phyloP scores from a whole-genome alignment of 2,329 filamentous ascomycete species.

The Beauveria brongniartii region DNA sequence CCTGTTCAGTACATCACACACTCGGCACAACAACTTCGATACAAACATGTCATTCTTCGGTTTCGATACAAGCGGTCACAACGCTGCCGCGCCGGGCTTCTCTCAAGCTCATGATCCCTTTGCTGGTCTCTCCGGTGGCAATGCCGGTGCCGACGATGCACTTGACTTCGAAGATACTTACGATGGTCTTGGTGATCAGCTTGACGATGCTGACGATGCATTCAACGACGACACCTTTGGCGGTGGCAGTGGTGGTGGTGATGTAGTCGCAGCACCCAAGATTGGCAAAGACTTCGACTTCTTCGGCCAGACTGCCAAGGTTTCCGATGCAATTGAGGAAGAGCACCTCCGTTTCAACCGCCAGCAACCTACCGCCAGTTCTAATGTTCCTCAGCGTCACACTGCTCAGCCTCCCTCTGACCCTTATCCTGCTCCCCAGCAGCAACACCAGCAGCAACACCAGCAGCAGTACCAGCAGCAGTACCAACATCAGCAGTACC shows the following conservation, averaged over 20 bases:
- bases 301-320: slow-evolving; percentile 83
- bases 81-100: slow-evolving; percentile 67
- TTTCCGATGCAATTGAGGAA: slow-evolving; percentile 78
- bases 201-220: slow-evolving; percentile 85
- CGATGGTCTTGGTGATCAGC: slow-evolving; percentile 82
- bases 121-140: slow-evolving; percentile 61
- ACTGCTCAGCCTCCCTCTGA: slow-evolving; percentile 25
- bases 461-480: slow-evolving; percentile 19
- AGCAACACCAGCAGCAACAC: slow-evolving; percentile 20
- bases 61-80: slow-evolving; percentile 63
- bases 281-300: slow-evolving; percentile 96
- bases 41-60: slow-evolving; percentile 82
- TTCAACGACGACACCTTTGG: slow-evolving; percentile 95
- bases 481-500: slow-evolving; percentile 24
- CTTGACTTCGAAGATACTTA: slow-evolving; percentile 94
- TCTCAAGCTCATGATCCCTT: slow-evolving; percentile 80
- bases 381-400: slow-evolving; percentile 25
- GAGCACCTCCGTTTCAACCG: slow-evolving; percentile 80
- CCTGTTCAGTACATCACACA: neutral
- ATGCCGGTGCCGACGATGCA: slow-evolving; percentile 39
- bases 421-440: slow-evolving; percentile 31
- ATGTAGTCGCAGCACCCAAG: slow-evolving; percentile 33
- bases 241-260: slow-evolving; percentile 32
- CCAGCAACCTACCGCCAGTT: slow-evolving; percentile 52
- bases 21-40: slow-evolving; percentile 15